Evolutionary conservation across 2,329 filamentous ascomycete genomes (phyloP), one percentile per base, ranked within the genome.

Genomic region (Cercospora sesami): DNA sequence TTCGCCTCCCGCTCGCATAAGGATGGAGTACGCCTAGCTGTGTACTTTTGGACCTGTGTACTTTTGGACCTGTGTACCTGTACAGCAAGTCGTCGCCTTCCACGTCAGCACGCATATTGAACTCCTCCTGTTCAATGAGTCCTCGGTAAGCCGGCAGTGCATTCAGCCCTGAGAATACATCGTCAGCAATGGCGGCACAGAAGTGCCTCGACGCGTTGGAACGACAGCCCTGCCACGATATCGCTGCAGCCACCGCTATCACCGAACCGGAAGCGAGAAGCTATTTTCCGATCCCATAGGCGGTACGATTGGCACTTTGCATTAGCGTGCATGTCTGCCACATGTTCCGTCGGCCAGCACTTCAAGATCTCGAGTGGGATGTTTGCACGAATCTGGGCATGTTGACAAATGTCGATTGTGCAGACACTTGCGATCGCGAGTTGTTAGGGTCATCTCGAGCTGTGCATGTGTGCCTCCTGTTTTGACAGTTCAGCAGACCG

Each of bases 291-390:
- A 61, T 18, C 42, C 57, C 57, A 26, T 28, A 51, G 60, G 23
- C 55, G 55, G 60, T 51, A 45, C 62, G 58, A 65, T 55, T 65
- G 62, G 23, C 36, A 18, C 39, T 30, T n/a, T 66, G 67, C 67
- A 68, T 66, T 68, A 68, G 67, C 67, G 67, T 55, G 57, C 30
- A 30, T 58, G 21, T 28, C 45, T 61, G 66, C 66, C 62, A 68
- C 63, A 65, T 26, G 31, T 61, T 48, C 58, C 63, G 33, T 8
- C 23, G 33, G 26, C 45, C 45, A 48, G 45, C 45, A 45, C 42
- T 26, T 30, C 60, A 14, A 62, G 60, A 45, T 31, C 60, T 53
- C 28, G 26, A 51, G 45, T 53, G 42, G 14, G 30, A 23, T 45
- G 60, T 28, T 6, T 45, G 42, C n/a, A 16, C 45, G 28, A 16